Percentiles rank a stretch among this genome's conserved stretches.
Conservation (phyloP, 495 filamentous ascomycete species). For the Hypomontagnella submonticulosa region DNA sequence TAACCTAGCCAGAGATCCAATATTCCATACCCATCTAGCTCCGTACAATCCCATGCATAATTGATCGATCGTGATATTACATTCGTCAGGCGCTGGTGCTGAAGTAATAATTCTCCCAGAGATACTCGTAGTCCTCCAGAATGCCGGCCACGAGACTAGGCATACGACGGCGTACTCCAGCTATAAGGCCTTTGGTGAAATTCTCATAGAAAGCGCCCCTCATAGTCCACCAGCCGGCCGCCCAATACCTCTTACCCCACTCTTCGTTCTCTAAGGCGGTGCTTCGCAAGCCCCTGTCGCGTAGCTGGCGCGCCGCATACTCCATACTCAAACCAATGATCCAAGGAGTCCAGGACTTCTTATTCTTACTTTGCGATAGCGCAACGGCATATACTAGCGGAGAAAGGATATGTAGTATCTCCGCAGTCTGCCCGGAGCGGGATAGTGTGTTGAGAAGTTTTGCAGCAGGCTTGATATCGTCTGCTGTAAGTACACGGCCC, state of each 20-base stretch:
- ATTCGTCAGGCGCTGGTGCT: slow-evolving; percentile 57
- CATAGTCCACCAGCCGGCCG: slow-evolving; percentile 94
- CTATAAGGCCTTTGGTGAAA: slow-evolving; percentile 82
- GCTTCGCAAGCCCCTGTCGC: slow-evolving; percentile 78
- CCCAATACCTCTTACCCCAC: slow-evolving; percentile 84
- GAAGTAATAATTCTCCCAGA: slow-evolving; percentile 99
- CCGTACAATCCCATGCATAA: background rate
- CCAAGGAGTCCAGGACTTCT: slow-evolving; percentile 89
- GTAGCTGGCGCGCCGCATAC: slow-evolving; percentile 82
- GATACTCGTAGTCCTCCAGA: slow-evolving; percentile 93
- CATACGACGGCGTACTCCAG: slow-evolving; percentile 76
- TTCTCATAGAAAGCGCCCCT: slow-evolving; percentile 96
- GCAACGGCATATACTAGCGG: slow-evolving; percentile 90
- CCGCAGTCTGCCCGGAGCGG: slow-evolving; percentile 78
- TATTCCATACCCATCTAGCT: background rate
- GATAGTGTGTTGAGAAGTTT: slow-evolving; percentile 81
- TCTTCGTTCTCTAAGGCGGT: slow-evolving; percentile 91
- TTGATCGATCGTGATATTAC: slow-evolving; percentile 17
- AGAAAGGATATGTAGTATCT: slow-evolving; percentile 89
- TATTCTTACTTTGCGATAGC: slow-evolving; percentile 72
- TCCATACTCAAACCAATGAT: slow-evolving; percentile 87
- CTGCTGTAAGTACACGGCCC: slow-evolving; percentile 90
- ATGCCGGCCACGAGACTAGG: slow-evolving; percentile 83
- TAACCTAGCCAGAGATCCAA: background rate
- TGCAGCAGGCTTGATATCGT: slow-evolving; percentile 92